A percentile compares a stretch with the other conserved stretches of the same genome.
These are phyloP conservation scores for Apophysomyces elegans DNA, from an alignment of 371 early-diverging fungal genomes.

Conservation along the genomic window DNA sequence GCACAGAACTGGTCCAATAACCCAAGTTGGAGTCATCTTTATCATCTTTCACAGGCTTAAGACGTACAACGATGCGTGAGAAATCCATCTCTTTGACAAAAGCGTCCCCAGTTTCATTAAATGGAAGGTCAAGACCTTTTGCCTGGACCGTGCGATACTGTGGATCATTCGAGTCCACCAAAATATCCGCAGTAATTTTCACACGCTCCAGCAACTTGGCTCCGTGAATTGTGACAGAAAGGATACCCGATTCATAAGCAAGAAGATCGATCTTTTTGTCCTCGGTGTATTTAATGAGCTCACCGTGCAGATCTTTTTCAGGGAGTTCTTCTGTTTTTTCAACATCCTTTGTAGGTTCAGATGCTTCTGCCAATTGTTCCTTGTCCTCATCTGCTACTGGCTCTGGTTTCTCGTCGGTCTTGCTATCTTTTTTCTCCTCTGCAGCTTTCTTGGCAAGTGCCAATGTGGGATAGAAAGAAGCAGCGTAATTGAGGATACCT, in stretches of 20 bases:
- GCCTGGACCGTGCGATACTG: conserved; percentile 45
- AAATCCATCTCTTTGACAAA: conserved; percentile 59
- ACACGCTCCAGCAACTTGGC: conserved; percentile 30
- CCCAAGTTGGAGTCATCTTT: conserved; percentile 37
- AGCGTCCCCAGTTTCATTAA: conserved; percentile 49
- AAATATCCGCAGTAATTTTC: conserved; percentile 32
- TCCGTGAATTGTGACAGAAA: conserved; percentile 44
- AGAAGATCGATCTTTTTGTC: conserved; percentile 42
- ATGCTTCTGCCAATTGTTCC: conserved; percentile 35
- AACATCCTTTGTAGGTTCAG: no score
- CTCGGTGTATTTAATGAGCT: conserved; percentile 41
- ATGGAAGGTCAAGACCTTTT: conserved; percentile 41
- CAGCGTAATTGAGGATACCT: conserved; percentile 70
- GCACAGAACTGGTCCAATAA: conserved; percentile 26
- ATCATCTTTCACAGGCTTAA: conserved; percentile 41
- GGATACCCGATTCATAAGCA: conserved; percentile 52
- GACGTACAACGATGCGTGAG: conserved; percentile 39
- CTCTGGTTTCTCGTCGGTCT: not conserved
- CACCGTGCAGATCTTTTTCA: conserved; percentile 52
- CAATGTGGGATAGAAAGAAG: conserved; percentile 72
- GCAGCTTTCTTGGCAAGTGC: conserved; percentile 53
- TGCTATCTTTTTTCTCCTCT: conserved; percentile 24
- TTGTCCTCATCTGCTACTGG: conserved; percentile 4
- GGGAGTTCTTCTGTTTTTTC: conserved; percentile 36
- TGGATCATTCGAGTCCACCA: conserved; percentile 48